A percentile compares a stretch with the other conserved stretches of the same genome.
phyloP scores from a whole-genome alignment of 345 rosid genomes.

The Citrus hindsii region DNA sequence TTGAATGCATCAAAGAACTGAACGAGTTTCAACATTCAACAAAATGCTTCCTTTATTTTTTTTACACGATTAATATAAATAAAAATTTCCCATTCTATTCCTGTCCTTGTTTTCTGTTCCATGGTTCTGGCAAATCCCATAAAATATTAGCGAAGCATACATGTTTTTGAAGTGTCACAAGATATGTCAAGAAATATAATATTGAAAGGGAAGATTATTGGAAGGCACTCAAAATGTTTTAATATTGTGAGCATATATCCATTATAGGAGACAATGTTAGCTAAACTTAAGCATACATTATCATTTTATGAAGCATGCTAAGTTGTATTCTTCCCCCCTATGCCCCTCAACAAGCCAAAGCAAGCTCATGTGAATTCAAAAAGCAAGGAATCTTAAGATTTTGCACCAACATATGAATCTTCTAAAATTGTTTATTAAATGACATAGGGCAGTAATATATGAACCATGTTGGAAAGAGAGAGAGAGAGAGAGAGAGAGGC shows the following conservation, averaged over 20 bases:
- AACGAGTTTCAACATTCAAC: too few species aligned
- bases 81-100: too few species aligned
- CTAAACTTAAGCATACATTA: slow-evolving; percentile 19
- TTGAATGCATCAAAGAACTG: too few species aligned
- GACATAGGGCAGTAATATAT: not conserved
- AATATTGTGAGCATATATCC: slow-evolving; percentile 18
- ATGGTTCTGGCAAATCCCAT: too few species aligned
- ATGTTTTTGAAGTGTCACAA: not conserved
- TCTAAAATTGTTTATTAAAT: slow-evolving; percentile 13
- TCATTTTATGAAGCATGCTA: slow-evolving; percentile 23
- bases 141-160: not conserved
- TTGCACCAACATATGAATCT: slow-evolving; percentile 36
- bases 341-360: slow-evolving; percentile 12
- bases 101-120: too few species aligned
- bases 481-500: not conserved
- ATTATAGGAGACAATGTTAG: slow-evolving; percentile 39
- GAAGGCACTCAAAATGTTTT: slow-evolving; percentile 27
- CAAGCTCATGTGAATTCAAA: slow-evolving; percentile 22
- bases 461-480: not conserved
- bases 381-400: slow-evolving; percentile 44
- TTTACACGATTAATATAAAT: too few species aligned
- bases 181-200: slow-evolving; percentile 1
- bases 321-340: slow-evolving; percentile 17
- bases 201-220: slow-evolving; percentile 4
- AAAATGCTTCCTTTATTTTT: too few species aligned